These are phyloP conservation scores for Kodamaea nitidulidarum DNA, from an alignment of 805 yeast genomes.

Conservation along the genomic window DNA sequence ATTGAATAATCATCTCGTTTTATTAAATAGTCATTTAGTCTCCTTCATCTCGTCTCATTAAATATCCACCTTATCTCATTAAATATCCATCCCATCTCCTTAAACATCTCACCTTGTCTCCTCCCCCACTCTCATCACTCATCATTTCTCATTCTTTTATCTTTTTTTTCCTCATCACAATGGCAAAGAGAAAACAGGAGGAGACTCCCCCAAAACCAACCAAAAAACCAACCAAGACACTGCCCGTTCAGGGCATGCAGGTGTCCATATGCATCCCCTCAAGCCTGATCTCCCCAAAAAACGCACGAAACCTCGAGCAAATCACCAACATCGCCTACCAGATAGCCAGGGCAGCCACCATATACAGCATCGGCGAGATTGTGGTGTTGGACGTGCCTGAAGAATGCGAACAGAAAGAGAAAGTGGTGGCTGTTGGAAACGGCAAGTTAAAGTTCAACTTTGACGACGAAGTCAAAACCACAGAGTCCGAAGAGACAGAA, in stretches of 20 bases:
- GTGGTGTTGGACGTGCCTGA: slow-evolving; percentile 58
- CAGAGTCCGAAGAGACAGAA: slow-evolving; percentile 11
- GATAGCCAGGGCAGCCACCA: slow-evolving; percentile 69
- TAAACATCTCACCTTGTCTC: too few relatives aligned
- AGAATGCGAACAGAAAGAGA: slow-evolving; percentile 14
- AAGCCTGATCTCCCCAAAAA: slow-evolving; percentile 47
- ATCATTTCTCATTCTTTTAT: background rate
- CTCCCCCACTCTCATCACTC: too few relatives aligned
- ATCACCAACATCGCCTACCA: slow-evolving; percentile 72
- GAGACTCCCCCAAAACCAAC: slow-evolving; percentile 17
- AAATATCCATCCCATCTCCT: too few relatives aligned
- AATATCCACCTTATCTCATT: too few relatives aligned
- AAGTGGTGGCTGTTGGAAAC: slow-evolving; percentile 21
- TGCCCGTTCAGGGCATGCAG: slow-evolving; percentile 20
- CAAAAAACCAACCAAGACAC: slow-evolving; percentile 28
- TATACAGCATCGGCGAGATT: slow-evolving; percentile 69
- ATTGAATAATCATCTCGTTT: too few relatives aligned
- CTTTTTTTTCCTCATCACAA: background rate
- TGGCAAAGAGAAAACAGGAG: slow-evolving; percentile 24
- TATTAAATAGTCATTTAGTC: too few relatives aligned
- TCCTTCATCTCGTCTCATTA: too few relatives aligned
- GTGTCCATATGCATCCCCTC: slow-evolving; percentile 74
- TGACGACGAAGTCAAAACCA: slow-evolving; percentile 21
- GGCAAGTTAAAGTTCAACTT: slow-evolving; percentile 31
- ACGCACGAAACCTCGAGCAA: slow-evolving; percentile 67